Conservation (phyloP, 2,329 filamentous ascomycete genomes). For the Alternaria infectoria region DNA sequence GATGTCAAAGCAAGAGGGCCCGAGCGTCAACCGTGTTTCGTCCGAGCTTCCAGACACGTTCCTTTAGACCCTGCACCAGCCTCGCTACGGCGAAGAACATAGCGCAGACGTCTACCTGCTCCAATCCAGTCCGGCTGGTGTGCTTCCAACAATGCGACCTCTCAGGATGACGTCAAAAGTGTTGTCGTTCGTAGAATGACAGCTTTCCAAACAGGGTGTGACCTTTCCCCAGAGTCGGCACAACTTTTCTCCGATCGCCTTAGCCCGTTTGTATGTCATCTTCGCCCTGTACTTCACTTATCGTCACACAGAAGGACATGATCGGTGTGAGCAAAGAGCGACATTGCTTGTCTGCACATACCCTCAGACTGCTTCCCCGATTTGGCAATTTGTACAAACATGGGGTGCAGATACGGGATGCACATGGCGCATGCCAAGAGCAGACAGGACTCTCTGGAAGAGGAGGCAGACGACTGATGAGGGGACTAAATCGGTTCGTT, state of each 20-base stretch:
- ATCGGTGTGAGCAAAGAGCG: neutral
- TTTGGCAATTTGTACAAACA: neutral
- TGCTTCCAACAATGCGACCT: neutral
- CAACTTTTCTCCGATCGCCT: neutral
- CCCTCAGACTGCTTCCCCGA: neutral
- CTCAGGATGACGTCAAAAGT: neutral
- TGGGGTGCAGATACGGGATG: neutral
- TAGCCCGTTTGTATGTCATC: neutral
- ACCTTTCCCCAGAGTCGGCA: neutral
- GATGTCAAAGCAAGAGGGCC: neutral
- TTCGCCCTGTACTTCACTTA: neutral
- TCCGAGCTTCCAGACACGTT: neutral
- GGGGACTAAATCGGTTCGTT: neutral
- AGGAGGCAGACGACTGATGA: neutral
- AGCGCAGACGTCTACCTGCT: neutral
- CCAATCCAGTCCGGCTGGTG: neutral
- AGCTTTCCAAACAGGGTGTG: neutral
- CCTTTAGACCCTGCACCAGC: neutral
- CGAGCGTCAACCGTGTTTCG: neutral
- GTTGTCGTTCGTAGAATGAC: neutral
- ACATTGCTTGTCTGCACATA: neutral
- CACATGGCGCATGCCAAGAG: neutral
- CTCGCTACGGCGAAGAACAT: slow-evolving; percentile 7
- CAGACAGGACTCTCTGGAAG: neutral
- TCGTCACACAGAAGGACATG: neutral